phyloP scores from a whole-genome alignment of 768 basidiomycete genomes.

The Calocybe cyanea region DNA sequence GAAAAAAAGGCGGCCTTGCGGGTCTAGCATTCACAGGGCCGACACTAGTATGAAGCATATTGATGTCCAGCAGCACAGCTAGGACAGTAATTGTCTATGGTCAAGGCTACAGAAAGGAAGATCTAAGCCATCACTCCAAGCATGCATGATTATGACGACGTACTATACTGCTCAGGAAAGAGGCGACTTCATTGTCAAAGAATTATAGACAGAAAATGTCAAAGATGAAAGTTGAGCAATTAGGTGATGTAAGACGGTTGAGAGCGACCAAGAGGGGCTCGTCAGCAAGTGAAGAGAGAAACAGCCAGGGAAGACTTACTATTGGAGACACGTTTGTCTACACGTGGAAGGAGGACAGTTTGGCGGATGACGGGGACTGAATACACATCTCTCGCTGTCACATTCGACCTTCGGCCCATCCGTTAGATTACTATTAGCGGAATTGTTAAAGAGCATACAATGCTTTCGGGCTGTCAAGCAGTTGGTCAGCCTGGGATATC shows the following conservation, averaged over 20 bases:
- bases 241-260: neutral
- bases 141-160: conserved; percentile 10
- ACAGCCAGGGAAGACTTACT: conserved; percentile 28
- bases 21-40: neutral
- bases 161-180: conserved; percentile 46
- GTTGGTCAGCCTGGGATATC: neutral
- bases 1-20: too few relatives aligned
- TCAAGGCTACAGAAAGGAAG: conserved; percentile 31
- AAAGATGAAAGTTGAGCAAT: neutral
- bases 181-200: conserved; percentile 28
- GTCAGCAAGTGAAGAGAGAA: conserved; percentile 3
- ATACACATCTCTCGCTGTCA: conserved; percentile 39
- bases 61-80: conserved; percentile 22
- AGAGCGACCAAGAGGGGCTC: conserved; percentile 2
- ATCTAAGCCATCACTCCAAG: neutral
- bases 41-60: conserved; percentile 4
- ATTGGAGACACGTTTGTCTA: conserved; percentile 37
- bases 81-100: conserved; percentile 39
- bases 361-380: conserved; percentile 48
- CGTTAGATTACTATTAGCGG: neutral
- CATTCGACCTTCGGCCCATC: conserved; percentile 41
- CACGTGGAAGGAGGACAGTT: conserved; percentile 40
- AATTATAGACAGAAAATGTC: neutral
- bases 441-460: conserved; percentile 23
- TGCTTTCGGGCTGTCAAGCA: conserved; percentile 18